Percentiles rank a stretch among this genome's conserved stretches.
phyloP scores from a whole-genome alignment of 2,329 filamentous ascomycete species.

The Cladobotryum protrusum region DNA sequence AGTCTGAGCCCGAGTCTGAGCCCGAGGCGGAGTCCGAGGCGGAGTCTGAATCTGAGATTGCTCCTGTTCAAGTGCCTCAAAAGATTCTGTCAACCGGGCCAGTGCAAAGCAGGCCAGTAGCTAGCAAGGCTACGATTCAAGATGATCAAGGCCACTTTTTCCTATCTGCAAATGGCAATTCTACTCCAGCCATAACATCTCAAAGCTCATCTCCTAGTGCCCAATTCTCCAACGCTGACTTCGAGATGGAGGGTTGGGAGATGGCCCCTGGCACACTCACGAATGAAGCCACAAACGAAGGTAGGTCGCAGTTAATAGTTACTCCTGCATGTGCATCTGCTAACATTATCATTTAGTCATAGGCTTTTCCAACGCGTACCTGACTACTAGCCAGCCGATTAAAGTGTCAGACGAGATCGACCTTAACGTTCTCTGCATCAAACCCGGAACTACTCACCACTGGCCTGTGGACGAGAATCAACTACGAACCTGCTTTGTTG shows the following conservation, averaged over 20 bases:
- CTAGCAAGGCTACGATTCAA: background rate
- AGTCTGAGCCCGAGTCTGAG: background rate
- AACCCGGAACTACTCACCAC: constrained; percentile 29
- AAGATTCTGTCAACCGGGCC: background rate
- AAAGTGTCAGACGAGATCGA: constrained; percentile 30
- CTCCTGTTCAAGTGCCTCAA: background rate
- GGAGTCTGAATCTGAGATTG: background rate
- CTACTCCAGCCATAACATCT: too few relatives aligned
- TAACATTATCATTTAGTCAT: constrained; percentile 25
- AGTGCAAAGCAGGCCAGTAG: background rate
- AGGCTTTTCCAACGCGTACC: constrained; percentile 38
- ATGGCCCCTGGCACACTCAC: constrained; percentile 37
- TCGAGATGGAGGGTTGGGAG: constrained; percentile 40
- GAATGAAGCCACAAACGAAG: constrained; percentile 24
- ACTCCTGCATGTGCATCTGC: background rate
- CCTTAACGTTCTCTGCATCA: constrained; percentile 36
- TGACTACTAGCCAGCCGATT: constrained; percentile 31
- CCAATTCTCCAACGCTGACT: constrained; percentile 3
- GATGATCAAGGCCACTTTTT: too few relatives aligned
- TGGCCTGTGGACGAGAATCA: constrained; percentile 25
- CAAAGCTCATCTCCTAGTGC: background rate
- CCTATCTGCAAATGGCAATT: too few relatives aligned
- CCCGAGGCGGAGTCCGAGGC: background rate
- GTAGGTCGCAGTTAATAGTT: constrained; percentile 24
- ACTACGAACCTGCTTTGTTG: constrained; percentile 35